Evolutionary conservation across 1,284 basidiomycete species (phyloP), one percentile per base, ranked within the genome.

Genomic region (Austroboletus novae-zelandiae): DNA sequence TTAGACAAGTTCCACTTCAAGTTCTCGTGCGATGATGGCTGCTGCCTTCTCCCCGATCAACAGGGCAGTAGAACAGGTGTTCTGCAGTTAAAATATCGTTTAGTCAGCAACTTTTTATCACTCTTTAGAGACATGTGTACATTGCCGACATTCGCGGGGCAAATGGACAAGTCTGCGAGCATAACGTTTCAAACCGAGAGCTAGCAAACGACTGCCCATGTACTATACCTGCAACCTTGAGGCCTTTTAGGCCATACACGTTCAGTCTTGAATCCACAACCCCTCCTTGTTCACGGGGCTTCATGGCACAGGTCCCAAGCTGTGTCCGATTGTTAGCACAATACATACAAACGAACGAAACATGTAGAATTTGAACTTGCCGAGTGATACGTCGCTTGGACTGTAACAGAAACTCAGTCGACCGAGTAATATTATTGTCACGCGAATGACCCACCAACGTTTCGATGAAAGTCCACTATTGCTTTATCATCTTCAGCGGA

Each of bases 401-500:
- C 79, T 80, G 39, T 10, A 41, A 6, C 34, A 14, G 15, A 35
- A 13, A 13, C n/a, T 48, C 13, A 31, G 34, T 27, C 11, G 14
- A 15, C 14, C 10, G 14, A 32, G 31, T 32, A 32, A 11, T 14
- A 14, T 17, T 4, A 9, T 14, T 15, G 9, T 13, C 9, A 5
- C 14, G 1, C n/a, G 15, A 13, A 31, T n/a, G 7, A 47, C 69
- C 25, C 47, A 72, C 70, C 52, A 30, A 37, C 44, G 8, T 61
- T 59, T 10, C 71, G 61, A 34, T 69, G 57, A 55, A 70, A 80
- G 9, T 68, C 57, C 41, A 81, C 79, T 55, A 73, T 76, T 8
- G 70, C 74, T 49, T 71, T 66, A 36, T 86, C 76, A 57, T 87
- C 84, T 48, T 80, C 80, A 0, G 57, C 57, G 0, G 76, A 70